A percentile compares a stretch with the other conserved stretches of the same genome.
phyloP scores from a whole-genome alignment of 2,329 filamentous ascomycete species.

The Cryphonectria naterciae region DNA sequence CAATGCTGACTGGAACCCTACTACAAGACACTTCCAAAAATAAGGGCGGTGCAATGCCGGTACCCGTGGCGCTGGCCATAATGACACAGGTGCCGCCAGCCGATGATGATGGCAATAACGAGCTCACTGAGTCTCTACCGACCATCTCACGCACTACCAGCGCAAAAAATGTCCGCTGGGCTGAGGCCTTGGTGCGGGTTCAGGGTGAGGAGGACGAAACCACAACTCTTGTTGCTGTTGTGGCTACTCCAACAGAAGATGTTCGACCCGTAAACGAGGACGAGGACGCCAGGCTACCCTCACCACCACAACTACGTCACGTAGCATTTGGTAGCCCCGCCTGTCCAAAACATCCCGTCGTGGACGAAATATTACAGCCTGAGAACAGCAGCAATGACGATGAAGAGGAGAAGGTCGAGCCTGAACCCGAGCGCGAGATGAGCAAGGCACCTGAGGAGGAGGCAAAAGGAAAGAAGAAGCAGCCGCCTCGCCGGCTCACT shows the following conservation, averaged over 20 bases:
- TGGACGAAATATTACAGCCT: not conserved
- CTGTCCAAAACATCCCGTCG: not conserved
- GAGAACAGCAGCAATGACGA: not conserved
- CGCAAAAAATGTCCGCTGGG: constrained; percentile 41
- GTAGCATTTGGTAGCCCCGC: not conserved
- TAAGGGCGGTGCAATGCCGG: constrained; percentile 43
- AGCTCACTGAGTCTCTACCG: not conserved
- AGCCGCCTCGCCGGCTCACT: constrained; percentile 2
- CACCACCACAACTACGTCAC: constrained; percentile 8
- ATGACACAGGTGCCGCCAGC: not conserved
- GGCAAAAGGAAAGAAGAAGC: not conserved
- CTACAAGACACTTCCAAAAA: constrained; percentile 47
- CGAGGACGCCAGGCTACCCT: constrained; percentile 10
- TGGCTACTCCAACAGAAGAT: not conserved
- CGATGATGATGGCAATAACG: not conserved
- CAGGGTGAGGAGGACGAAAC: constrained; percentile 32
- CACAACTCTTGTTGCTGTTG: constrained; percentile 7
- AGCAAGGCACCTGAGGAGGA: not conserved
- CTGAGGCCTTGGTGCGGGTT: constrained; percentile 37
- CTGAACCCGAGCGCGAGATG: not conserved
- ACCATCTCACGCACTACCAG: too few species aligned
- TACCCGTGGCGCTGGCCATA: constrained; percentile 37
- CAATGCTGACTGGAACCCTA: not conserved
- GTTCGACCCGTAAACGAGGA: not conserved
- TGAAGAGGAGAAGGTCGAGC: not conserved